A percentile compares a stretch with the other conserved stretches of the same genome.
phyloP scores from a whole-genome alignment of 371 early-diverging fungal genomes.

The Funneliformis caledonium region DNA sequence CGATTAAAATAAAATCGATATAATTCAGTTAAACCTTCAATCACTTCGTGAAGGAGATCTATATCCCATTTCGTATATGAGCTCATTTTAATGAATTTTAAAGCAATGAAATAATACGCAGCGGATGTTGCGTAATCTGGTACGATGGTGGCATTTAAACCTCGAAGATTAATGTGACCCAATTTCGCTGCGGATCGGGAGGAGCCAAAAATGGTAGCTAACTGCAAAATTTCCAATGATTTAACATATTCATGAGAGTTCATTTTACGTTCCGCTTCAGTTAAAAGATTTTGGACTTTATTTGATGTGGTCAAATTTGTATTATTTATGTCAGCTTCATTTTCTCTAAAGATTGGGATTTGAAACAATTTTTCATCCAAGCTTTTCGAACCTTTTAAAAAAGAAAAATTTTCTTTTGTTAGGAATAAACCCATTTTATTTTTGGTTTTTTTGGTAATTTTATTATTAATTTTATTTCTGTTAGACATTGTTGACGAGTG shows the following conservation, averaged over 20 bases:
- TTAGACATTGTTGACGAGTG: no score
- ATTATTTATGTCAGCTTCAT: no score
- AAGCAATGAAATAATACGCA: background rate
- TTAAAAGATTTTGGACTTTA: background rate
- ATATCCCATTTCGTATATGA: background rate
- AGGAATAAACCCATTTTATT: background rate
- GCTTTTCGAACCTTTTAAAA: no score
- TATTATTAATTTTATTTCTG: no score
- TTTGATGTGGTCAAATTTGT: background rate
- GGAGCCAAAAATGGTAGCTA: background rate
- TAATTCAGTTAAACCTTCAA: background rate
- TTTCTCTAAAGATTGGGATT: background rate
- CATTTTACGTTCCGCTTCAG: background rate
- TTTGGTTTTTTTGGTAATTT: no score
- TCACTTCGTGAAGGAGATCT: background rate
- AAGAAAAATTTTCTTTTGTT: background rate
- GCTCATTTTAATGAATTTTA: background rate
- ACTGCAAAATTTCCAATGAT: background rate
- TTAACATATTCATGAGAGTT: background rate
- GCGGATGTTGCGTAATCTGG: background rate
- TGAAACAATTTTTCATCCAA: no score
- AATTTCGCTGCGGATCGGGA: background rate
- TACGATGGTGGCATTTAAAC: background rate
- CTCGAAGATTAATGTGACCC: background rate
- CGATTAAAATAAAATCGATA: background rate